These are phyloP conservation scores for Phytophthora hibernalis DNA, from an alignment of 352 stramenopile genomes.

Conservation along the genomic window DNA sequence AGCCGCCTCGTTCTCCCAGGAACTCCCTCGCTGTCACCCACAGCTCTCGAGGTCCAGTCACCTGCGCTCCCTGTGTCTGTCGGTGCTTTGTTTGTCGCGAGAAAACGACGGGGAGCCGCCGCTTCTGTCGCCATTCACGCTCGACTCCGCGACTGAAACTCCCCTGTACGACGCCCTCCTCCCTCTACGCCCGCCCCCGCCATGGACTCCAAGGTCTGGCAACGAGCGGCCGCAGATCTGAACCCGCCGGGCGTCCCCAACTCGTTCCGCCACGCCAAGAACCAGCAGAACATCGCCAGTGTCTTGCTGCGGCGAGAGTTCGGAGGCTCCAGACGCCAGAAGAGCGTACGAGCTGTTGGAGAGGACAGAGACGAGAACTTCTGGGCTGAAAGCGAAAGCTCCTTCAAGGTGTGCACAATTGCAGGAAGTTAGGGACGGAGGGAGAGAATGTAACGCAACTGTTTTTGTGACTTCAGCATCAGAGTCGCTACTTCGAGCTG, in stretches of 20 bases:
- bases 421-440: not conserved
- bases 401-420: constrained; percentile 58
- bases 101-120: constrained; percentile 9
- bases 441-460: not conserved
- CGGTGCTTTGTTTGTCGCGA: constrained; percentile 7
- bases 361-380: constrained; percentile 71
- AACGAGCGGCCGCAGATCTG: constrained; percentile 73
- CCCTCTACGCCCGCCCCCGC: not conserved
- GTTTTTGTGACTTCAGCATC: constrained; percentile 51
- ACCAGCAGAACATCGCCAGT: constrained; percentile 73
- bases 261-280: constrained; percentile 73
- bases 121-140: not conserved
- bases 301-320: constrained; percentile 71
- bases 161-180: not conserved
- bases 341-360: constrained; percentile 47
- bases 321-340: constrained; percentile 48
- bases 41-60: not conserved
- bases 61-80: constrained; percentile 8
- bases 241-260: constrained; percentile 77
- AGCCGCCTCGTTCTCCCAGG: constrained; percentile 9
- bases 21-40: constrained; percentile 1
- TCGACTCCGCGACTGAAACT: constrained; percentile 16
- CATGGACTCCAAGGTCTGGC: constrained; percentile 69
- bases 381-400: constrained; percentile 83
- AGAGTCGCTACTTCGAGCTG: constrained; percentile 87